Evolutionary conservation across 148 eudicot genomes (phyloP), one percentile per base, ranked within the genome.

Genomic region (Euryodendron excelsum): DNA sequence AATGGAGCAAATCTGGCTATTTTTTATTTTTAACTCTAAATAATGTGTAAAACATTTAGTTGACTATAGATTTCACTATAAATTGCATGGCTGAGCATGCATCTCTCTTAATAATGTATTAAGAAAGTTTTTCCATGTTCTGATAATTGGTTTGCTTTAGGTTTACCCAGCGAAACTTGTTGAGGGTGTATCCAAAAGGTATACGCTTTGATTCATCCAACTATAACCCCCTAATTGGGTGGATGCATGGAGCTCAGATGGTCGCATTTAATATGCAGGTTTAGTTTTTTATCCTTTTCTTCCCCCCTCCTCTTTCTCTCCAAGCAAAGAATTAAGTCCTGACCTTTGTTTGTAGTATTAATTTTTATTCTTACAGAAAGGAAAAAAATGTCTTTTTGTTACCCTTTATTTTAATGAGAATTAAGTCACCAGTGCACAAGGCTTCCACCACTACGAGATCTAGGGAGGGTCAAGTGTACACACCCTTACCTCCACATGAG

Each of bases 181-280:
- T 93, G 83, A 84, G 98, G 77, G 85, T 93, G 53, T 93, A 93
- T 78, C 98, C 98, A 1, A 93, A 93, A 81, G 96, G 94, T 27
- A 88, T 87, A 69, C 89, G 98, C 44, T 77, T 93, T 37, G 84
- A 87, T 87, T 93, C 98, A 30, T 93, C 98, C 25, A 93, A 93
- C 77, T 93, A 90, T 78, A 86, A 91, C 60, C 98, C 98, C 20
- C 82, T 90, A 27, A 83, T 88, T 80, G 96, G 88, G 73, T 93
- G 98, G 98, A 87, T 80, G 83, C 96, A 93, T 80, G 98, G 98
- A 72, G 94, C 96, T 84, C 98, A 93, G 79, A 93, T 93, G 98
- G 98, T 93, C 77, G 96, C n/a, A n/a, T n/a, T n/a, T n/a, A n/a
- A n/a, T n/a, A n/a, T n/a, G n/a, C n/a, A n/a, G n/a, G n/a, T n/a